A percentile compares a stretch with the other conserved stretches of the same genome.
These are phyloP conservation scores for Beauveria bassiana DNA, from an alignment of 2,329 filamentous ascomycete species.

Conservation along the genomic window DNA sequence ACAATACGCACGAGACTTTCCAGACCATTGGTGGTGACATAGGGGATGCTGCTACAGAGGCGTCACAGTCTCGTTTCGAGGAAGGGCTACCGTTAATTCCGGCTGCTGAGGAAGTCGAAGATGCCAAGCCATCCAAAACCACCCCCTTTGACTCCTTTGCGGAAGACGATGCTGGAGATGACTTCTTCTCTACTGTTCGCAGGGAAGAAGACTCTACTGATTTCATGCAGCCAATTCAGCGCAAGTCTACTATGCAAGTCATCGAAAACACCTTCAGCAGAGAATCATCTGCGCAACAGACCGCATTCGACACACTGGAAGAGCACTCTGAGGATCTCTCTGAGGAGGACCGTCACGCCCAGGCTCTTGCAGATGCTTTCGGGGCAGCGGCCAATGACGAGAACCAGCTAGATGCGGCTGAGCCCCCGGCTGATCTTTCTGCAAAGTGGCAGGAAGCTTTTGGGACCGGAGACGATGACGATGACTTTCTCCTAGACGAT, in stretches of 20 bases:
- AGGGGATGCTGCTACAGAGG: constrained; percentile 32
- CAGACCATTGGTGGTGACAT: constrained; percentile 38
- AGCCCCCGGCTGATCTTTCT: constrained; percentile 55
- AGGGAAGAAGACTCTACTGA: constrained; percentile 20
- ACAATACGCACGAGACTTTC: background rate
- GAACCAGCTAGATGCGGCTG: constrained; percentile 14
- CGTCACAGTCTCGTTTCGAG: constrained; percentile 54
- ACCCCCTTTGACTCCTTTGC: constrained; percentile 27
- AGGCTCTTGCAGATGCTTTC: constrained; percentile 18
- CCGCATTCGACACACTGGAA: background rate
- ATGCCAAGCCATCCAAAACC: background rate
- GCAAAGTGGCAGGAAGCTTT: constrained; percentile 81
- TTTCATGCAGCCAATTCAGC: constrained; percentile 38
- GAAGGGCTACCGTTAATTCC: constrained; percentile 61
- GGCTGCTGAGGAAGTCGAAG: constrained; percentile 15
- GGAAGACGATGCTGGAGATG: constrained; percentile 39
- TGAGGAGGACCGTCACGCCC: constrained; percentile 20
- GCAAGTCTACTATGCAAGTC: constrained; percentile 65
- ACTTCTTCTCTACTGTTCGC: constrained; percentile 54
- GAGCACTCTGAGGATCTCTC: constrained; percentile 16
- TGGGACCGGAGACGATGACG: constrained; percentile 66
- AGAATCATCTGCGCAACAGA: background rate
- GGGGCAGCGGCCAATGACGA: constrained; percentile 17
- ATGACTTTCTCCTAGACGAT: constrained; percentile 55
- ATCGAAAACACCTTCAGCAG: constrained; percentile 26